Base-by-base conservation (phyloP, 2,329 filamentous ascomycete genomes). In the Delphinella strobiligena region DNA sequence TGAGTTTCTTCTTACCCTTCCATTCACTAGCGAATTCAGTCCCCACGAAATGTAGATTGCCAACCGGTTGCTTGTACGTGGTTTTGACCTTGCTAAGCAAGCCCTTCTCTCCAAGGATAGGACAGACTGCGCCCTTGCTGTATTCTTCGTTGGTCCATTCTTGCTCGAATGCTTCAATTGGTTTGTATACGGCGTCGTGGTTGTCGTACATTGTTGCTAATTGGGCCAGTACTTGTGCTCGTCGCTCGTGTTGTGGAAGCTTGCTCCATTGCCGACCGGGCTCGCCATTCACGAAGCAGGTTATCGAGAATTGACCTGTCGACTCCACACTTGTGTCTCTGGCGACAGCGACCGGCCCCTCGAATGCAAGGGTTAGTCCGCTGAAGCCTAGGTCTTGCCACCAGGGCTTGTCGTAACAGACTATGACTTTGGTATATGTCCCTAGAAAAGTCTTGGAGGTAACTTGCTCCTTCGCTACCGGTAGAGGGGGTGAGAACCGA, bases 11-110 rank as follows among this genome's bases (percentile, higher is more conserved):
- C 22, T 27, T 27, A 27, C 22, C 22, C 40, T 67, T 69, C 71
- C 71, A 75, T 42, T 68, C 62, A 2, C 49, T 57, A 0, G 65
- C 62, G 1, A 64, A 69, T 56, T 76, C 72, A 0, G 71, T 74
- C 0, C 73, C 72, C 2, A 63, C 69, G 46, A 74, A 76, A 46
- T 74, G 64, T 3, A 74, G 19, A 22, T 66, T 58, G 4, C 62
- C 56, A 34, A 30, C 35, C 4, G 29, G 31, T 34, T 10, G 24
- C 31, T n/a, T 34, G 31, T 19, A 37, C 14, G 7, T 16, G 35
- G 54, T 40, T 12, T 46, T 45, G 15, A 47, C 48, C 27, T 48
- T 34, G 29, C 14, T 38, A 19, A 36, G 42, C 18, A 52, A 38
- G 8, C 48, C 46, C 36, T 52, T 38, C 5, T 33, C 36, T 16